Conservation (phyloP, 2,329 filamentous ascomycete species). For the Truncatella angustata region DNA sequence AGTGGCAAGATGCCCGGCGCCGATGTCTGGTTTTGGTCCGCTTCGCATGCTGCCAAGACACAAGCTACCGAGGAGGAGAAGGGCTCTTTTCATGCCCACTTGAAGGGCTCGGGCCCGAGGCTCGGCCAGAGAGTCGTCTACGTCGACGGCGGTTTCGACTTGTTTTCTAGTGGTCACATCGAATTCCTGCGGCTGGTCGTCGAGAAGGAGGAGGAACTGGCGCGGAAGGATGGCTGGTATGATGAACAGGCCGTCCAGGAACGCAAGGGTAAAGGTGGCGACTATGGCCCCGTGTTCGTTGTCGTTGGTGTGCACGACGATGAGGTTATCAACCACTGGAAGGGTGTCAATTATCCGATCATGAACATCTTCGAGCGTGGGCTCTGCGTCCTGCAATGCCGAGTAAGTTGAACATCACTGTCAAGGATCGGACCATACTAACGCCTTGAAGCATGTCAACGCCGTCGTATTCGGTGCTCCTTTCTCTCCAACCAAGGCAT, state of each 20-base stretch:
- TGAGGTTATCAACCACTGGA: constrained; percentile 92
- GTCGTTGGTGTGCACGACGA: constrained; percentile 94
- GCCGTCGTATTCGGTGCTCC: constrained; percentile 87
- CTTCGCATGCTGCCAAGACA: constrained; percentile 46
- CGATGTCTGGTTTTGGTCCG: constrained; percentile 82
- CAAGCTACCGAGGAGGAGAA: constrained; percentile 53
- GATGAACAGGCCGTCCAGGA: constrained; percentile 60
- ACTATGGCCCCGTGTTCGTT: constrained; percentile 83
- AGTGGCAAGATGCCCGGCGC: constrained; percentile 75
- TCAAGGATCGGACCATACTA: constrained; percentile 16
- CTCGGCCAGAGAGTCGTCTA: constrained; percentile 86
- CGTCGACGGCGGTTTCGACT: constrained; percentile 93
- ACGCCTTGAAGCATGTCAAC: constrained; percentile 68
- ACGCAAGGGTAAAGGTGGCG: constrained; percentile 63
- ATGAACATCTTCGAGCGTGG: constrained; percentile 99
- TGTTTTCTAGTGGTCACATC: constrained; percentile 96
- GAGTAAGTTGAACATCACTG: constrained; percentile 52
- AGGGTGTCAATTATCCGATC: constrained; percentile 97
- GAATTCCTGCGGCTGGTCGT: constrained; percentile 84
- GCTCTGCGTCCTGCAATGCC: constrained; percentile 92
- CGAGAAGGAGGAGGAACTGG: constrained; percentile 68
- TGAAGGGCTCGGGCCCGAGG: constrained; percentile 68
- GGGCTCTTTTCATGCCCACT: constrained; percentile 65
- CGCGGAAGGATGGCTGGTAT: constrained; percentile 71
- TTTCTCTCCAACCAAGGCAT: constrained; percentile 77